Conservation (phyloP, 2,329 filamentous ascomycete species). For the Diaporthe nobilis region DNA sequence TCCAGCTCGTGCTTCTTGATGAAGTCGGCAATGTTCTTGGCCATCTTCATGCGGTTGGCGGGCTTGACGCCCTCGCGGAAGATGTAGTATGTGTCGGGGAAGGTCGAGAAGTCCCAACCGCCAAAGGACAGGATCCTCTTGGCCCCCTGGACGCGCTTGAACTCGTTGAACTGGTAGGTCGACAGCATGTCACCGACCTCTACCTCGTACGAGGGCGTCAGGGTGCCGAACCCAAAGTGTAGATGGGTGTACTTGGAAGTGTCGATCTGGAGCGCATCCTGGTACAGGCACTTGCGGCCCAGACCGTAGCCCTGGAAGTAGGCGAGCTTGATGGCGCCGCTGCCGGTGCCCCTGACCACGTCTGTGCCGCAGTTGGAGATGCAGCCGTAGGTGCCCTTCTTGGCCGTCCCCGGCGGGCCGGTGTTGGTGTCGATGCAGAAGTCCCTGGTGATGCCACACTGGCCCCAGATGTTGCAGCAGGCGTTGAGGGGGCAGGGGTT, state of each 20-base stretch:
- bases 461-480: constrained; percentile 50
- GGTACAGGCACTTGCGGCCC: constrained; percentile 49
- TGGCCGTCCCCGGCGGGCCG: constrained; percentile 55
- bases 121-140: constrained; percentile 61
- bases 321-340: constrained; percentile 46
- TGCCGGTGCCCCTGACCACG: constrained; percentile 46
- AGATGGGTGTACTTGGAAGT: constrained; percentile 47
- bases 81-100: constrained; percentile 53
- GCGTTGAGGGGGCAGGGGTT: constrained; percentile 44
- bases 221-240: constrained; percentile 50
- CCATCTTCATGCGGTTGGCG: constrained; percentile 52
- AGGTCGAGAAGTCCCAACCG: constrained; percentile 60
- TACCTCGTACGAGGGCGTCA: constrained; percentile 48
- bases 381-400: constrained; percentile 52
- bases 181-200: constrained; percentile 4
- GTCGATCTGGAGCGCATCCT: constrained; percentile 40
- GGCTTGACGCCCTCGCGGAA: constrained; percentile 53
- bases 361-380: constrained; percentile 58
- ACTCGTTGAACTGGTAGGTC: constrained; percentile 51
- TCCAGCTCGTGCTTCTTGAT: constrained; percentile 37
- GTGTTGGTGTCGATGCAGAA: constrained; percentile 53
- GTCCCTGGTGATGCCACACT: constrained; percentile 54
- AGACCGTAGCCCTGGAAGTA: constrained; percentile 54
- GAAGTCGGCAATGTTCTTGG: constrained; percentile 41
- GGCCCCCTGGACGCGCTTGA: constrained; percentile 48